Evolutionary conservation across 768 basidiomycete genomes (phyloP).

Genomic region (Suillus cothurnatus): DNA sequence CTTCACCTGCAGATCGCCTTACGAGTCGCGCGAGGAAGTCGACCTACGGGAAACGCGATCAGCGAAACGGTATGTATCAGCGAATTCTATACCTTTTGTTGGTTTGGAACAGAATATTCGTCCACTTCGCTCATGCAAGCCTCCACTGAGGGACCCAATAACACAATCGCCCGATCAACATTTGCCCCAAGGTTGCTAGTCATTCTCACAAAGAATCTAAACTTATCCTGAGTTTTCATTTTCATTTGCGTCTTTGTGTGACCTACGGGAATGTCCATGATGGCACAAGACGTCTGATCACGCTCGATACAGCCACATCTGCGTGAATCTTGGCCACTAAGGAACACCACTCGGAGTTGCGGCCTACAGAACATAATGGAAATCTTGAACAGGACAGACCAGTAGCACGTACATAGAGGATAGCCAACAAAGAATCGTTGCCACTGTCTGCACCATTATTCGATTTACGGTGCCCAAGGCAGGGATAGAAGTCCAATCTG

Average conservation of each 20-base stretch:
- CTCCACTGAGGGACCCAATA: constrained; percentile 33
- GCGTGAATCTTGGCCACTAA: constrained; percentile 29
- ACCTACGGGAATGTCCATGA: constrained; percentile 33
- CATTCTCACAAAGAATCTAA: constrained; percentile 21
- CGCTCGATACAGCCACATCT: constrained; percentile 23
- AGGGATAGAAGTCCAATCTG: constrained; percentile 44
- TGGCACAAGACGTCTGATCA: constrained; percentile 33
- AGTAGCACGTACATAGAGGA: constrained; percentile 42
- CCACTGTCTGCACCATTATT: constrained; percentile 42
- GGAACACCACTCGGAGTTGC: constrained; percentile 38
- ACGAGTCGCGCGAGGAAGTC: constrained; percentile 38
- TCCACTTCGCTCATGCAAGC: constrained; percentile 27
- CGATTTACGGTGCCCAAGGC: constrained; percentile 28
- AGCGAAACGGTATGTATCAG: background rate
- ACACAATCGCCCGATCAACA: constrained; percentile 13
- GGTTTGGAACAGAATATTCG: constrained; percentile 31
- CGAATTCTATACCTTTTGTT: constrained; percentile 28
- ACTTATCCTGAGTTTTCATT: background rate
- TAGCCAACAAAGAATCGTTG: constrained; percentile 53
- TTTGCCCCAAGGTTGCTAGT: constrained; percentile 13
- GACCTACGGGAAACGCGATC: constrained; percentile 18
- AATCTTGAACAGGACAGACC: background rate
- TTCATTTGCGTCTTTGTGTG: background rate
- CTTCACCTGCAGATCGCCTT: constrained; percentile 25
- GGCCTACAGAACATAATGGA: constrained; percentile 32